These are phyloP conservation scores for Silene latifolia DNA, from an alignment of 148 eudicot genomes.

Conservation along the genomic window DNA sequence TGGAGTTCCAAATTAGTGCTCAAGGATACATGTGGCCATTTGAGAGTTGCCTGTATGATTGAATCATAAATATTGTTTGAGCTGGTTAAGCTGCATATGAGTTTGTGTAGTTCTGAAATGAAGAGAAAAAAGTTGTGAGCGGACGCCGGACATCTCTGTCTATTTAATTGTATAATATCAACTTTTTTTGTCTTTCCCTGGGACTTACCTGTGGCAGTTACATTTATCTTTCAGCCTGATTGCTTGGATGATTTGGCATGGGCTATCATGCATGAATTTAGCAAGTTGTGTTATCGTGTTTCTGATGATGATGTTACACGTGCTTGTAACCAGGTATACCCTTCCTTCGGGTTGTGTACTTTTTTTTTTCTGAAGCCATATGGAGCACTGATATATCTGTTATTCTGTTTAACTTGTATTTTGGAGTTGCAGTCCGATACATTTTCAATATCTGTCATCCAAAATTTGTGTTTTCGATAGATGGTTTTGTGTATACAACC, in stretches of 20 bases:
- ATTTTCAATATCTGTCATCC: neutral
- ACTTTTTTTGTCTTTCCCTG: conserved; percentile 5
- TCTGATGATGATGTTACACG: conserved; percentile 81
- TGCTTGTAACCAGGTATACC: conserved; percentile 73
- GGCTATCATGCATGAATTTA: conserved; percentile 67
- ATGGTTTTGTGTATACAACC: neutral
- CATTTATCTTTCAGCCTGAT: conserved; percentile 57
- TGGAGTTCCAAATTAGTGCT: neutral
- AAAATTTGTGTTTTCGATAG: neutral
- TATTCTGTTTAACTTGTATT: neutral
- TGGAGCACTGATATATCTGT: neutral
- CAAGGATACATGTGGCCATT: neutral
- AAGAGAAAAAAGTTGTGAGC: neutral
- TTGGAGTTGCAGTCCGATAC: neutral
- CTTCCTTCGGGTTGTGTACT: conserved; percentile 1
- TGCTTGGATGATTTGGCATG: conserved; percentile 78
- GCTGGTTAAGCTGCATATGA: neutral
- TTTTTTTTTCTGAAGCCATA: neutral
- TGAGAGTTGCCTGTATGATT: neutral
- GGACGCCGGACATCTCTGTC: neutral
- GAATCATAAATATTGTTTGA: neutral
- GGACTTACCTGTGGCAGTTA: conserved; percentile 9
- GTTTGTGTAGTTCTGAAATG: neutral
- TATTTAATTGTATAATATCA: neutral
- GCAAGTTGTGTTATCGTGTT: conserved; percentile 72